phyloP scores from a whole-genome alignment of 2,329 filamentous ascomycete species.

The Aureobasidium sp. region DNA sequence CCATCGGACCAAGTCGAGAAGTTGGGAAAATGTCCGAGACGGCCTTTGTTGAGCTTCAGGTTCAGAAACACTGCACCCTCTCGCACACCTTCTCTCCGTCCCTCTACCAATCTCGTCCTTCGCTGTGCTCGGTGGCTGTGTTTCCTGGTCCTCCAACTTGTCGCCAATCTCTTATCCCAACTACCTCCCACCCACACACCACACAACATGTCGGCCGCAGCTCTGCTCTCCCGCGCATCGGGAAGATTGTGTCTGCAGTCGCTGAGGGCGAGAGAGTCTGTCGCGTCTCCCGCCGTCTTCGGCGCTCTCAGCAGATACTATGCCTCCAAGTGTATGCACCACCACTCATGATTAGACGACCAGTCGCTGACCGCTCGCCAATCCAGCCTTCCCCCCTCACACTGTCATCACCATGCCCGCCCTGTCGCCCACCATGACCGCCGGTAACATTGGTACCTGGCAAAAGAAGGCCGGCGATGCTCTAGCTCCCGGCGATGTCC shows the following conservation, averaged over 20 bases:
- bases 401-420: slow-evolving; percentile 98
- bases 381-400: slow-evolving; percentile 91
- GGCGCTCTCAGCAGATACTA: slow-evolving; percentile 71
- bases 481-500: slow-evolving; percentile 90
- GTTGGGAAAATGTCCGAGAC: slow-evolving; percentile 19
- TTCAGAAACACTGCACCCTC: slow-evolving; percentile 11
- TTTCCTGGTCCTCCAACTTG: slow-evolving; percentile 25
- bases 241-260: slow-evolving; percentile 44
- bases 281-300: slow-evolving; percentile 55
- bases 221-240: slow-evolving; percentile 50
- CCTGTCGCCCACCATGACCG: slow-evolving; percentile 96
- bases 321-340: slow-evolving; percentile 70
- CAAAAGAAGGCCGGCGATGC: slow-evolving; percentile 96
- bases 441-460: slow-evolving; percentile 97
- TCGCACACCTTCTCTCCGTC: slow-evolving; percentile 3
- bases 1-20: background rate
- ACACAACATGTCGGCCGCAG: slow-evolving; percentile 59
- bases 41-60: slow-evolving; percentile 20
- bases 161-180: slow-evolving; percentile 23
- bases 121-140: slow-evolving; percentile 15
- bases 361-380: slow-evolving; percentile 13
- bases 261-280: slow-evolving; percentile 36
- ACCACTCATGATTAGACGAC: slow-evolving; percentile 25
- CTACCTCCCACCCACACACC: slow-evolving; percentile 21
- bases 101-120: slow-evolving; percentile 14